Base-by-base conservation (phyloP, 208 protist genomes). In the Trypanosoma cruzi region DNA sequence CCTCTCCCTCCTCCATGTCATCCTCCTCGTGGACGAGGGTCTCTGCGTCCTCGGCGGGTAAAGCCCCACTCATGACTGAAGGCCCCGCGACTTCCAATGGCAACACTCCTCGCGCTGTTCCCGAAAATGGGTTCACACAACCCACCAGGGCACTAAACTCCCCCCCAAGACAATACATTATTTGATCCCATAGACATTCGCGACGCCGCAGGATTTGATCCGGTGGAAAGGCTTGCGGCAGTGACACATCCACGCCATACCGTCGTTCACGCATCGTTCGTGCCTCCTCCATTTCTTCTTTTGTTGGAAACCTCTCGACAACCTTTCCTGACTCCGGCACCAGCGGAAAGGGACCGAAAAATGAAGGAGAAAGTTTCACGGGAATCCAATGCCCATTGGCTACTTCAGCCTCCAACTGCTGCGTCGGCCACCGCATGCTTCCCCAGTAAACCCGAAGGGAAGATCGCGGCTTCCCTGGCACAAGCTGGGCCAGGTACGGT, bases 401-500 rank as follows among this genome's bases (percentile, higher is more conserved):
- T 29, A 96, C 84, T 65, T 96, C 90, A 22, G 80, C 61, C 68
- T 90, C 82, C 6, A 96, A 67, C 64, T 93, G 85, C 31, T 72
- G 74, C 0, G 90, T 91, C 14, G 88, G 68, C 90, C 90, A 96
- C 10, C 82, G 84, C 80, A 91, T 92, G 62, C 76, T 85, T 32
- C 90, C 90, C 90, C 90, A 96, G 77, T 93, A 96, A 20, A 96
- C 73, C 24, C 90, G 85, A 58, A 93, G 68, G 20, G 81, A 88
- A n/a, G 87, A 88, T 26, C 90, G 82, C 53, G 84, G 87, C 73
- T 90, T 84, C 3, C 90, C 88, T 46, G 69, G 54, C 10, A 77
- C 84, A 22, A 93, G 76, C 59, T 82, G 59, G 10, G 87, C 82
- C 18, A 96, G 76, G 53, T 96, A 93, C 13, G 90, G 85, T 24